Percentiles rank a stretch among this genome's conserved stretches.
These are phyloP conservation scores for Albugo laibachii DNA, from an alignment of 352 stramenopile species.

Conservation along the genomic window DNA sequence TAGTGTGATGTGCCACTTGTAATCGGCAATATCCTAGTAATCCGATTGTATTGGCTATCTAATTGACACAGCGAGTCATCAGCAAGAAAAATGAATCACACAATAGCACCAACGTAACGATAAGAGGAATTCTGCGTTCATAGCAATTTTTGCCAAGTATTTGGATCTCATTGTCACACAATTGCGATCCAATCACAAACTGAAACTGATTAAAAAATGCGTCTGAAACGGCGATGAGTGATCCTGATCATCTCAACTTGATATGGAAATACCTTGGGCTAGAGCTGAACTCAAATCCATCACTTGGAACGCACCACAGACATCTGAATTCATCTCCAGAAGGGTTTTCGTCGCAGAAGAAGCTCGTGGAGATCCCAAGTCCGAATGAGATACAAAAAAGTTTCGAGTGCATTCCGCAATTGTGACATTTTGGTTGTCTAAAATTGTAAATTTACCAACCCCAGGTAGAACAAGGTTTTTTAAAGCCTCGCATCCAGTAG, in stretches of 20 bases:
- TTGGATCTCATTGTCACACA: conserved; percentile 32
- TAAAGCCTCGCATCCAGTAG: conserved; percentile 90
- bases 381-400: conserved; percentile 77
- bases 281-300: conserved; percentile 32
- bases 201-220: conserved; percentile 20
- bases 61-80: neutral
- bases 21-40: conserved; percentile 84
- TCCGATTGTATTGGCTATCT: conserved; percentile 74
- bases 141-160: conserved; percentile 52
- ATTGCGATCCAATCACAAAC: conserved; percentile 77
- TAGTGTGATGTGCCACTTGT: conserved; percentile 62
- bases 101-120: conserved; percentile 15
- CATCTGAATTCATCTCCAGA: conserved; percentile 92
- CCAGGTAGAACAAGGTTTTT: conserved; percentile 95
- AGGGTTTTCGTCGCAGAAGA: conserved; percentile 71
- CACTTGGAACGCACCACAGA: conserved; percentile 30
- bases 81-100: neutral
- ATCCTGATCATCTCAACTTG: neutral
- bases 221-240: neutral
- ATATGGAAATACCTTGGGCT: conserved; percentile 8
- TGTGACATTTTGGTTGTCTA: conserved; percentile 78
- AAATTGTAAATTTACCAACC: conserved; percentile 80
- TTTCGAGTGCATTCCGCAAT: conserved; percentile 78
- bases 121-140: conserved; percentile 43
- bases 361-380: conserved; percentile 44